Evolutionary conservation across 2,329 filamentous ascomycete species (phyloP).

Genomic region (Cercospora beticola): DNA sequence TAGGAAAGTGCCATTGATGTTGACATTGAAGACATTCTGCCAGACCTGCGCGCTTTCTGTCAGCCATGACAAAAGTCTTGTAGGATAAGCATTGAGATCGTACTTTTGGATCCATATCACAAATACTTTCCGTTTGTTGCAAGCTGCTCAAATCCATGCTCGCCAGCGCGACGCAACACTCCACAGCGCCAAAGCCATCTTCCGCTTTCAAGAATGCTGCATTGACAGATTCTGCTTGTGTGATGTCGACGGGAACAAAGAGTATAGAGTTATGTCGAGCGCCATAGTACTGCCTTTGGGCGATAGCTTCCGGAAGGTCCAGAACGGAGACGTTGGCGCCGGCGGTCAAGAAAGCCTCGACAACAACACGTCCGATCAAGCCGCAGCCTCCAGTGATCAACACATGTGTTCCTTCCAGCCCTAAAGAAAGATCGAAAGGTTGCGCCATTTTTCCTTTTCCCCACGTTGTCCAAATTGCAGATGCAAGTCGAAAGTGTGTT

Average conservation of each 20-base stretch:
- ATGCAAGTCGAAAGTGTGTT: slow-evolving; percentile 11
- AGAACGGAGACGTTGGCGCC: slow-evolving; percentile 43
- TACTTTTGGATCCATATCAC: slow-evolving; percentile 41
- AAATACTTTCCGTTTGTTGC: slow-evolving; percentile 40
- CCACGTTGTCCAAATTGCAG: neutral
- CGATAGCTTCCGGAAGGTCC: slow-evolving; percentile 23
- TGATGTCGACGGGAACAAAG: slow-evolving; percentile 33
- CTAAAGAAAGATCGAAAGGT: slow-evolving; percentile 36
- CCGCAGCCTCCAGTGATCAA: slow-evolving; percentile 46
- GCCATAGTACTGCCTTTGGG: slow-evolving; percentile 3
- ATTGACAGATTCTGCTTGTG: slow-evolving; percentile 37
- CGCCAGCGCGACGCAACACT: slow-evolving; percentile 47
- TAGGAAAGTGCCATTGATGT: slow-evolving; percentile 47
- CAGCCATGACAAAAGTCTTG: neutral
- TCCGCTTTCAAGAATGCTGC: slow-evolving; percentile 40
- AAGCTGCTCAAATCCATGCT: slow-evolving; percentile 47
- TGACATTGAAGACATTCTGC: slow-evolving; percentile 45
- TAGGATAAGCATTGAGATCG: neutral
- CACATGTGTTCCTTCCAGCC: slow-evolving; percentile 42
- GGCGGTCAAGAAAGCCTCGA: slow-evolving; percentile 45
- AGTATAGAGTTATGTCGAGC: slow-evolving; percentile 11
- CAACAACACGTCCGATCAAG: slow-evolving; percentile 43
- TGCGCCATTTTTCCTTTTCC: slow-evolving; percentile 1
- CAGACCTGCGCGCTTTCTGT: slow-evolving; percentile 33
- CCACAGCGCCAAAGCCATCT: slow-evolving; percentile 39